Conservation (phyloP, 176 grass and related monocot genomes). For the Aegilops longissima region DNA sequence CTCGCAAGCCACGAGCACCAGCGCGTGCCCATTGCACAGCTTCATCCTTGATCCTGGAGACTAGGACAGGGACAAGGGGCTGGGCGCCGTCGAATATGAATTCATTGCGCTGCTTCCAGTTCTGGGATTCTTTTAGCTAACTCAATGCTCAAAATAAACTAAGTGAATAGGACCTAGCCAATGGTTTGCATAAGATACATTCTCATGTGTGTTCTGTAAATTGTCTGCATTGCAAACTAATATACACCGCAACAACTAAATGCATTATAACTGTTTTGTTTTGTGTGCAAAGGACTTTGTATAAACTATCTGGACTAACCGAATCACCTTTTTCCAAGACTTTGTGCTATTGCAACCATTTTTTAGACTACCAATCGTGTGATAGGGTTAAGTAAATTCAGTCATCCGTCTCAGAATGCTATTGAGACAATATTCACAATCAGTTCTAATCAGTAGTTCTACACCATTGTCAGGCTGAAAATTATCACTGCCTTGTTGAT, state of each 20-base stretch:
- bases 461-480: not conserved
- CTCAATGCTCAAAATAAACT: too few relatives aligned
- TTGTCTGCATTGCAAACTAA: not conserved
- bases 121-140: too few relatives aligned
- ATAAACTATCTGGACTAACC: not conserved
- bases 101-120: too few relatives aligned
- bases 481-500: not conserved
- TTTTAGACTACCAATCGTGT: conserved; percentile 2
- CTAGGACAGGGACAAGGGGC: too few relatives aligned
- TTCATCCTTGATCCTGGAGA: too few relatives aligned
- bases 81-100: too few relatives aligned
- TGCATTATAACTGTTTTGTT: not conserved
- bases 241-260: not conserved
- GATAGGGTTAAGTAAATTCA: not conserved
- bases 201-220: too few relatives aligned
- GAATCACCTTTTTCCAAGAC: not conserved
- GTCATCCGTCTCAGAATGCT: not conserved
- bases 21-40: too few relatives aligned
- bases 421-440: not conserved
- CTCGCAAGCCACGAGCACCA: too few relatives aligned
- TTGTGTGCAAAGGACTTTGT: not conserved
- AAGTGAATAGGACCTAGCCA: too few relatives aligned
- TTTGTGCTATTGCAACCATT: not conserved
- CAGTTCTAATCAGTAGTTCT: not conserved
- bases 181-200: too few relatives aligned